These are phyloP conservation scores for Tetradesmus obliquus DNA, from an alignment of 139 green algal genomes.

Conservation along the genomic window DNA sequence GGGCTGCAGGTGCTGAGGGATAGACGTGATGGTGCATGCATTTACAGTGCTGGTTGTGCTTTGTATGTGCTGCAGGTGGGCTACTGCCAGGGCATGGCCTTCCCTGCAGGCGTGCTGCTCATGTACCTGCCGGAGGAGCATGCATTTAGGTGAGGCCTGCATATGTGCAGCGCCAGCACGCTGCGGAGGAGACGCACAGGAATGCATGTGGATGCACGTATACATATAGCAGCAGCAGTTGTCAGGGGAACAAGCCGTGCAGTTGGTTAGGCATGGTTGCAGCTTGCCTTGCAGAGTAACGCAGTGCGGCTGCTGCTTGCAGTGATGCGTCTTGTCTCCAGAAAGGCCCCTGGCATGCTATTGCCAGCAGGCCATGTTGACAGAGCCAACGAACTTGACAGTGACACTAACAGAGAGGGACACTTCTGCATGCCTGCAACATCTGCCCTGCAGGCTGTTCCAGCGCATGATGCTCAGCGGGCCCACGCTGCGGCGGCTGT, in stretches of 20 bases:
- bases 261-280: too few relatives aligned
- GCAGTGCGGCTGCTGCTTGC: too few relatives aligned
- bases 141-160: constrained; percentile 73
- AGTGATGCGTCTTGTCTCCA: too few relatives aligned
- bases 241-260: too few relatives aligned
- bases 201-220: constrained; percentile 2
- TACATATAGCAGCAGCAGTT: too few relatives aligned
- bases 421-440: neutral
- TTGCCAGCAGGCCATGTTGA: too few relatives aligned
- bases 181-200: neutral
- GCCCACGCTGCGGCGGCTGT: constrained; percentile 83
- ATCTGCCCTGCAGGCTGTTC: constrained; percentile 59
- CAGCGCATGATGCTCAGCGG: constrained; percentile 66
- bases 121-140: constrained; percentile 94
- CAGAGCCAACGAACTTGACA: too few relatives aligned
- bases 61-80: constrained; percentile 61
- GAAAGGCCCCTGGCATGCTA: too few relatives aligned
- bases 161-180: neutral
- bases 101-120: constrained; percentile 92
- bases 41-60: too few relatives aligned
- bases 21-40: too few relatives aligned
- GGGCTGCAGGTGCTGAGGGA: too few relatives aligned
- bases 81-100: constrained; percentile 94
- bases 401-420: neutral
- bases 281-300: too few relatives aligned